Percentiles rank a stretch among this genome's conserved stretches.
Evolutionary conservation across 2,329 filamentous ascomycete species (phyloP).

Genomic region (Penicillium verrucosum): DNA sequence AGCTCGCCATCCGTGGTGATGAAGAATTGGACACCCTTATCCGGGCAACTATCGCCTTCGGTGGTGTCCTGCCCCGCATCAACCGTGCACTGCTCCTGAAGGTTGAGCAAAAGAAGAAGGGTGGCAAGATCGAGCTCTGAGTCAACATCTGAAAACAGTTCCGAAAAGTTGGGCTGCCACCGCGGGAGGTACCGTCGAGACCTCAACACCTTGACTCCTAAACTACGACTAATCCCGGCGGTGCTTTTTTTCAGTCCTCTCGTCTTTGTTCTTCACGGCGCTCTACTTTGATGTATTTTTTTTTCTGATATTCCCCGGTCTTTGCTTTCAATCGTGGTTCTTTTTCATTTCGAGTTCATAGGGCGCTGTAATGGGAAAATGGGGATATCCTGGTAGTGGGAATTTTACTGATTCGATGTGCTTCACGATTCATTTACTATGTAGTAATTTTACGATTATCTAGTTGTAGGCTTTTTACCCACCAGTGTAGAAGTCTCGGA

Average conservation of each 20-base stretch:
- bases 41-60: constrained; percentile 94
- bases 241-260: not conserved
- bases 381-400: constrained; percentile 36
- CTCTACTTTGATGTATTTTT: constrained; percentile 26
- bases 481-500: not conserved
- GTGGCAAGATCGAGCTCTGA: constrained; percentile 22
- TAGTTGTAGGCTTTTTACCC: not conserved
- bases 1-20: constrained; percentile 96
- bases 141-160: constrained; percentile 4
- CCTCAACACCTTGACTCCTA: not conserved
- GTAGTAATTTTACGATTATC: not conserved
- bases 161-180: constrained; percentile 5
- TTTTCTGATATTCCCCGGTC: constrained; percentile 26
- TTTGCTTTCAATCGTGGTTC: constrained; percentile 17
- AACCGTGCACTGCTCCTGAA: constrained; percentile 94
- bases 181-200: not conserved
- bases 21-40: constrained; percentile 98
- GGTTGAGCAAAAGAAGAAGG: constrained; percentile 97
- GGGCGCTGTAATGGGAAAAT: constrained; percentile 43
- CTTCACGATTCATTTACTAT: not conserved
- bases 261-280: constrained; percentile 24
- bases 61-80: constrained; percentile 97
- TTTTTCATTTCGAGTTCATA: constrained; percentile 26
- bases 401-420: constrained; percentile 24
- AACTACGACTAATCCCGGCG: not conserved